phyloP scores from a whole-genome alignment of 1,139 yeast genomes.

The Komagataea norvegica region DNA sequence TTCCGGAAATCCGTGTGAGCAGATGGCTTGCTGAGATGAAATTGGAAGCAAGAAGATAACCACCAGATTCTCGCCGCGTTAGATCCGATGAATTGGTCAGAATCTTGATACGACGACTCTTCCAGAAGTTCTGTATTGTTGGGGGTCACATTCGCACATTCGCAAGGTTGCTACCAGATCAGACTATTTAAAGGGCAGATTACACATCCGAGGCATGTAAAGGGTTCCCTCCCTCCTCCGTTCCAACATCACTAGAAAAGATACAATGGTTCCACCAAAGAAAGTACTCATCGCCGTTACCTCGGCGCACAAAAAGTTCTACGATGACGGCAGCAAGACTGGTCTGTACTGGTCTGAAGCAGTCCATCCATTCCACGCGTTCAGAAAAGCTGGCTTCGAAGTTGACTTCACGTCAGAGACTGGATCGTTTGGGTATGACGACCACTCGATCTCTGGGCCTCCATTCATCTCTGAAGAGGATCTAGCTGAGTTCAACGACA shows the following conservation, averaged over 20 bases:
- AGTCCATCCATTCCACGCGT: slow-evolving; percentile 49
- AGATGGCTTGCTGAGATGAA: too few relatives aligned
- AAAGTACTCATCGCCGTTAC: slow-evolving; percentile 51
- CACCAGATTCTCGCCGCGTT: too few relatives aligned
- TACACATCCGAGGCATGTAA: too few relatives aligned
- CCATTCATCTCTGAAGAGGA: slow-evolving; percentile 43
- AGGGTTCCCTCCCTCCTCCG: too few relatives aligned
- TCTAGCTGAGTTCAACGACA: slow-evolving; percentile 34
- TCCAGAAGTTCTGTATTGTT: too few relatives aligned
- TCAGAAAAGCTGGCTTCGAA: slow-evolving; percentile 43
- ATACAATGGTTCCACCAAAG: slow-evolving; percentile 19
- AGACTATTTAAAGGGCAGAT: too few relatives aligned
- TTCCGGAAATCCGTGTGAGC: too few relatives aligned
- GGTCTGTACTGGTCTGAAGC: slow-evolving; percentile 57
- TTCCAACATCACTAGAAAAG: neutral
- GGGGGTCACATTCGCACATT: too few relatives aligned
- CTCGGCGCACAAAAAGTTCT: slow-evolving; percentile 45
- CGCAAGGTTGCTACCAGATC: too few relatives aligned
- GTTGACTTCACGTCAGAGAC: slow-evolving; percentile 55
- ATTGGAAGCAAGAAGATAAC: too few relatives aligned
- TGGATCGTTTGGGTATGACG: slow-evolving; percentile 52
- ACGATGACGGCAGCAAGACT: slow-evolving; percentile 50
- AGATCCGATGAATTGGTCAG: too few relatives aligned
- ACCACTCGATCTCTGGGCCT: slow-evolving; percentile 39
- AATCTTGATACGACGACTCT: too few relatives aligned